Evolutionary conservation across 2,329 filamentous ascomycete species (phyloP), one percentile per base, ranked within the genome.

Genomic region (Cladosporium sp.): DNA sequence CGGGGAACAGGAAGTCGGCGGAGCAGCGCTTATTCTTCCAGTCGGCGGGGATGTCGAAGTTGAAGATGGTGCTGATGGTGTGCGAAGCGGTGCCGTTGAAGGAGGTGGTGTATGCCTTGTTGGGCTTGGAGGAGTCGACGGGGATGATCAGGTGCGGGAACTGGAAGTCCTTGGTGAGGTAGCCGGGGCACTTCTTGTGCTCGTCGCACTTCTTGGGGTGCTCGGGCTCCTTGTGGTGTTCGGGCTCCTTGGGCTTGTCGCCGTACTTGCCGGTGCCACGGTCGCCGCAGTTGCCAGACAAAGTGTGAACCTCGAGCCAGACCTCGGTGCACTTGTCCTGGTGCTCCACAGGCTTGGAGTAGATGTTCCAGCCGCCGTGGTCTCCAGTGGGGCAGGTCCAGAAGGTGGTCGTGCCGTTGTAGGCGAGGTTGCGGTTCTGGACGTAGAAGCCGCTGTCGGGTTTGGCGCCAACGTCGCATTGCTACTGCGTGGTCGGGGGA

Each of bases 331-430:
- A 88, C 67, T 84, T 81, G 67, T 76, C 43, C 74, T 84, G 73
- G 68, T 77, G 70, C 67, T 70, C 32, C 71, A 79, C 74, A 5
- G 80, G 77, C 43, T 74, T 67, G 11, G 76, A 76, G 75, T 88
- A 88, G 67, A 88, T 74, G 70, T 88, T 87, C 59, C 59, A 63
- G 59, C 85, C 82, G 49, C 80, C 81, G 28, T 80, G 72, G 64
- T 84, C 81, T 2, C 82, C 83, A 23, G 86, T 88, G 30, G 84
- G 81, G 73, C 89, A 91, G 51, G 86, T 83, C 71, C 84, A 86
- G 75, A 90, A 90, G 30, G 77, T 77, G 3, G 79, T 75, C 70
- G 79, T 81, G 54, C 82, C 83, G 30, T 32, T 32, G 75, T 83
- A 85, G 2, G 79, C 79, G 23, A 91, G 72, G 7, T 75, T 71